Conservation (phyloP, 1,139 yeast species). For the Nakaseomyces sp. region DNA sequence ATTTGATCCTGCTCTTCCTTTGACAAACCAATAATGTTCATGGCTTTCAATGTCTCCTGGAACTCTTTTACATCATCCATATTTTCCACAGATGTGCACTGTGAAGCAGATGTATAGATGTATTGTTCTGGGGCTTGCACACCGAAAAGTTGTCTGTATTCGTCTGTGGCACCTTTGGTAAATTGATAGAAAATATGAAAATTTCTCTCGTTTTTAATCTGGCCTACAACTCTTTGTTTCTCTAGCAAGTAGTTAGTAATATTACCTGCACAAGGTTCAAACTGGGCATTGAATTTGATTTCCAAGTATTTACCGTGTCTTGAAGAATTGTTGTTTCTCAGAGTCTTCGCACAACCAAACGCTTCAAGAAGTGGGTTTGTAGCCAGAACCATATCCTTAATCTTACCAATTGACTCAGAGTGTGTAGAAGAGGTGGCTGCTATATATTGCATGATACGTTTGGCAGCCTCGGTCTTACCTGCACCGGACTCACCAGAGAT, state of each 20-base stretch:
- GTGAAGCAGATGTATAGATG: slow-evolving; percentile 76
- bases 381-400: slow-evolving; percentile 96
- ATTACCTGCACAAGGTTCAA: slow-evolving; percentile 90
- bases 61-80: slow-evolving; percentile 78
- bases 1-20: slow-evolving; percentile 84
- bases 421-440: slow-evolving; percentile 68
- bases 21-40: slow-evolving; percentile 76
- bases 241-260: slow-evolving; percentile 91
- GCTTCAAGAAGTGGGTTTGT: slow-evolving; percentile 94
- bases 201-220: slow-evolving; percentile 84
- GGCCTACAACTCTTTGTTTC: slow-evolving; percentile 92
- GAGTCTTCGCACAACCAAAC: slow-evolving; percentile 96
- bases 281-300: slow-evolving; percentile 71
- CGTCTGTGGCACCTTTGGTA: slow-evolving; percentile 82
- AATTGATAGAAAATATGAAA: slow-evolving; percentile 96
- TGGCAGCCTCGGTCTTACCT: slow-evolving; percentile 98
- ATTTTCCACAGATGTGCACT: slow-evolving; percentile 78
- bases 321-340: slow-evolving; percentile 91
- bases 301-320: slow-evolving; percentile 96
- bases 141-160: slow-evolving; percentile 75
- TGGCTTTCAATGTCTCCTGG: slow-evolving; percentile 72
- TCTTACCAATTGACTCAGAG: slow-evolving; percentile 59
- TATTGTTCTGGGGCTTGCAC: slow-evolving; percentile 92
- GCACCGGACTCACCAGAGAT: slow-evolving; percentile 99
- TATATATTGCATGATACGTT: slow-evolving; percentile 95